Evolutionary conservation across 2,329 filamentous ascomycete genomes (phyloP).

Genomic region (Fusarium albosuccineum): DNA sequence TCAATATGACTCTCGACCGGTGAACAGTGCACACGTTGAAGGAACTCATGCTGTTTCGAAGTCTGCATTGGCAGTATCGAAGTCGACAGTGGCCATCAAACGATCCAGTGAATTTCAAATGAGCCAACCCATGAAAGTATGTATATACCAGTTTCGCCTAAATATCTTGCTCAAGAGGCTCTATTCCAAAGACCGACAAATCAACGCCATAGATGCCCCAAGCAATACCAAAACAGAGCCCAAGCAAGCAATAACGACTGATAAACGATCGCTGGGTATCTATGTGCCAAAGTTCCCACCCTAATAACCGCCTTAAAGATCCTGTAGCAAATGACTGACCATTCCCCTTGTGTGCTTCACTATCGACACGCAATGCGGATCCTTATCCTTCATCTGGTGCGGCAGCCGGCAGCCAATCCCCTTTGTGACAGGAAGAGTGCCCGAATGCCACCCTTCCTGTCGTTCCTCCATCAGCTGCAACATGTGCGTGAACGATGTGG

Average conservation of each 20-base stretch:
- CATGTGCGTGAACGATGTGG: constrained; percentile 23
- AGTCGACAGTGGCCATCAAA: too few species aligned
- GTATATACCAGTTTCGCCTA: too few species aligned
- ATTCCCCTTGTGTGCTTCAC: constrained; percentile 43
- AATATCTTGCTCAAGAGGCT: too few species aligned
- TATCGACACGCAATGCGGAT: constrained; percentile 42
- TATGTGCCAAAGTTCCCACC: neutral
- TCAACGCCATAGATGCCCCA: too few species aligned
- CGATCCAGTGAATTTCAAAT: too few species aligned
- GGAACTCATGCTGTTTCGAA: too few species aligned
- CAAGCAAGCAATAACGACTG: neutral
- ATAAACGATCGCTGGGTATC: constrained; percentile 13
- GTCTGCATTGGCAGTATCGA: too few species aligned
- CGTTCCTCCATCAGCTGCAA: constrained; percentile 44
- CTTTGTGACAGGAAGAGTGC: constrained; percentile 10
- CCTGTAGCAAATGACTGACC: constrained; percentile 24
- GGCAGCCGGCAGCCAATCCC: constrained; percentile 16
- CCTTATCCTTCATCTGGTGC: constrained; percentile 33
- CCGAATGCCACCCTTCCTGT: constrained; percentile 43
- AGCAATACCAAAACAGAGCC: too few species aligned
- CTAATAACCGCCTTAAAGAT: constrained; percentile 15
- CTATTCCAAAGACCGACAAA: too few species aligned
- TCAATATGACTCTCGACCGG: too few species aligned
- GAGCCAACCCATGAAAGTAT: too few species aligned
- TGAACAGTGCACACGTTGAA: too few species aligned